These are phyloP conservation scores for Papilionanthe hybrid DNA, from an alignment of 116 monocot genomes.

Conservation along the genomic window DNA sequence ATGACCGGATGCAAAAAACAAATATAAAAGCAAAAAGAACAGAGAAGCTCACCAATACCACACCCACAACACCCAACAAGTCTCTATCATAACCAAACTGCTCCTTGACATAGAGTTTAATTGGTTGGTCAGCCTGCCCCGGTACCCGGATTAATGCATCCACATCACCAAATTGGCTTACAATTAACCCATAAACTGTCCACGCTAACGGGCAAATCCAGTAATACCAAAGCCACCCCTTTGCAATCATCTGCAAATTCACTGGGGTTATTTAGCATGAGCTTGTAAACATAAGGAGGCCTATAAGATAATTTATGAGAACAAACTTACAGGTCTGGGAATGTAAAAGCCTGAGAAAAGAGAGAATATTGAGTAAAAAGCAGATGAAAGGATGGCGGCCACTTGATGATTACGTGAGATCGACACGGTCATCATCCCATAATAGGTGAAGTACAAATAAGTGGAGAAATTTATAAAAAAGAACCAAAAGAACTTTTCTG, in stretches of 20 bases:
- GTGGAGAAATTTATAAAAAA: conserved; percentile 10
- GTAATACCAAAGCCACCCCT: conserved; percentile 53
- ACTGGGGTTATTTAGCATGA: neutral
- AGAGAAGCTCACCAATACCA: conserved; percentile 27
- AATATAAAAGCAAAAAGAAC: conserved; percentile 43
- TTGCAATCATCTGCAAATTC: conserved; percentile 34
- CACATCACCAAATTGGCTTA: conserved; percentile 42
- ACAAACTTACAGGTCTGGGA: conserved; percentile 11
- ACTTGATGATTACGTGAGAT: conserved; percentile 15
- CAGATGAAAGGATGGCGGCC: conserved; percentile 9
- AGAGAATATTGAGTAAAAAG: conserved; percentile 1
- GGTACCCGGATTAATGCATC: conserved; percentile 25
- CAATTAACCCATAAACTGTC: conserved; percentile 48
- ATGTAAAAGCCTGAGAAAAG: conserved; percentile 18
- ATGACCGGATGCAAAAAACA: conserved; percentile 34
- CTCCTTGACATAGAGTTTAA: conserved; percentile 27
- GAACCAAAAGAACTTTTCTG: conserved; percentile 13
- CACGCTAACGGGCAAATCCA: conserved; percentile 55
- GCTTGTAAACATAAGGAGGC: no score
- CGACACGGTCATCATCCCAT: conserved; percentile 15
- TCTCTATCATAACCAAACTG: conserved; percentile 27
- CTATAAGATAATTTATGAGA: no score
- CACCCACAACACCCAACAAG: conserved; percentile 37
- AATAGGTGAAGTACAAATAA: conserved; percentile 17
- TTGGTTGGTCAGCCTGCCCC: conserved; percentile 14